phyloP scores from a whole-genome alignment of 331 rosid genomes.

The Ulmus americana region DNA sequence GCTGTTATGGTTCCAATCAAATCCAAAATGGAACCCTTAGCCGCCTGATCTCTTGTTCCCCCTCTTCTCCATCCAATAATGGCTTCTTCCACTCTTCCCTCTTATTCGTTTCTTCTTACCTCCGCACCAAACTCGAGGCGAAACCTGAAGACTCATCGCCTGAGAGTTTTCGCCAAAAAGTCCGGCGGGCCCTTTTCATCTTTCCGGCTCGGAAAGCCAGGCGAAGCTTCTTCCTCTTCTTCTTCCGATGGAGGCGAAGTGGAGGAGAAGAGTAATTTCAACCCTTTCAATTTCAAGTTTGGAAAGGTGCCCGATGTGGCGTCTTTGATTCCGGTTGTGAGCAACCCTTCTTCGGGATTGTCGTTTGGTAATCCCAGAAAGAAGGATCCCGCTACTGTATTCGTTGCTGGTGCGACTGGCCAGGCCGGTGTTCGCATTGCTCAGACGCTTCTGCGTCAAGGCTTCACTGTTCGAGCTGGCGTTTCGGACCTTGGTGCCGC shows the following conservation, averaged over 20 bases:
- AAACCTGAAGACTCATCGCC: slow-evolving; percentile 28
- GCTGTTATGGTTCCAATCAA: neutral
- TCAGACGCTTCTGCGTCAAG: slow-evolving; percentile 63
- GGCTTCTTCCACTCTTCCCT: slow-evolving; percentile 63
- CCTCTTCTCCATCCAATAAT: slow-evolving; percentile 23
- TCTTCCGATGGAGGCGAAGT: slow-evolving; percentile 28
- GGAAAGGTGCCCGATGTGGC: slow-evolving; percentile 63
- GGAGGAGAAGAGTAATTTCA: slow-evolving; percentile 33
- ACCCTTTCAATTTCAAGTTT: slow-evolving; percentile 50
- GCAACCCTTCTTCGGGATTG: slow-evolving; percentile 43
- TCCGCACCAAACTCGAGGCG: slow-evolving; percentile 42
- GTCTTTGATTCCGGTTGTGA: slow-evolving; percentile 56
- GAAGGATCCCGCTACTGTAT: slow-evolving; percentile 73
- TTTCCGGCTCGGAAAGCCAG: slow-evolving; percentile 50
- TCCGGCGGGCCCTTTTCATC: slow-evolving; percentile 50
- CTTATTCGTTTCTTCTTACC: slow-evolving; percentile 54
- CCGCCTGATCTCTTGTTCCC: neutral
- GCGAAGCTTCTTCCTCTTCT: slow-evolving; percentile 26
- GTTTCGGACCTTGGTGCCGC: slow-evolving; percentile 80
- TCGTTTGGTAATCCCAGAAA: slow-evolving; percentile 58
- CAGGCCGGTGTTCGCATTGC: slow-evolving; percentile 85
- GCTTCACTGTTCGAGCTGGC: slow-evolving; percentile 87
- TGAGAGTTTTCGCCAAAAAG: slow-evolving; percentile 44
- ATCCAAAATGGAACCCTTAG: neutral
- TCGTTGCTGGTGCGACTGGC: slow-evolving; percentile 85